Base-by-base conservation (phyloP, 2,329 filamentous ascomycete species). In the Dactylellina parvicollis region DNA sequence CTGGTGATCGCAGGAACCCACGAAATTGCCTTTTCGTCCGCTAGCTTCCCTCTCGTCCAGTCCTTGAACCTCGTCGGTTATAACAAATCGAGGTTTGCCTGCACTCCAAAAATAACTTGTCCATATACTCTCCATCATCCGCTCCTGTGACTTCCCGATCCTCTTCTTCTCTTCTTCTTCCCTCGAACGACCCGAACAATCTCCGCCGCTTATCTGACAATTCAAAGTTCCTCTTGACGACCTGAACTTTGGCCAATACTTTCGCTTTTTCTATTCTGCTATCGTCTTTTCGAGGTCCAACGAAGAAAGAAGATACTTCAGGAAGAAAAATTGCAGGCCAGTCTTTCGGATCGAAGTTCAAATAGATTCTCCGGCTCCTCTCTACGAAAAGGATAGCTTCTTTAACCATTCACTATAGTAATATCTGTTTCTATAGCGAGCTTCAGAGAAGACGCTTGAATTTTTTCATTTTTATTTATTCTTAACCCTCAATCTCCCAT, bases 381-480 rank as follows among this genome's bases (percentile, higher is more conserved):
- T 76, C 38, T 47, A 46, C 61, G 73, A 57, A 67, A 67, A 71
- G 55, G 55, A 62, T 72, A 61, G 62, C 60, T 57, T 73, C 34
- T 67, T 56, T 75, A 66, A 40, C 20, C 3, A 64, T 54, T 55
- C 52, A 59, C 61, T 18, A 44, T 38, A 52, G 32, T 54, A 64
- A 55, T 50, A 52, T 61, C 20, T 47, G 54, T 54, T 38, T 57
- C 71, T 8, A 55, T 76, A 42, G 66, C 60, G 86, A 42, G 83
- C 82, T 75, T 84, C 85, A 44, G 83, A 54, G 55, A 77, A 76
- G 72, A 77, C 79, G 49, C 78, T 84, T 77, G 82, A 85, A 80
- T 83, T 86, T 80, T 82, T 84, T 76, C 83, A 86, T 59, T 86
- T 90, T 36, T 32, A 8, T 10, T n/a, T n/a, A n/a, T 22, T 36